Base-by-base conservation (phyloP, 164 flowering plant genomes). In the Echeveria elegans region DNA sequence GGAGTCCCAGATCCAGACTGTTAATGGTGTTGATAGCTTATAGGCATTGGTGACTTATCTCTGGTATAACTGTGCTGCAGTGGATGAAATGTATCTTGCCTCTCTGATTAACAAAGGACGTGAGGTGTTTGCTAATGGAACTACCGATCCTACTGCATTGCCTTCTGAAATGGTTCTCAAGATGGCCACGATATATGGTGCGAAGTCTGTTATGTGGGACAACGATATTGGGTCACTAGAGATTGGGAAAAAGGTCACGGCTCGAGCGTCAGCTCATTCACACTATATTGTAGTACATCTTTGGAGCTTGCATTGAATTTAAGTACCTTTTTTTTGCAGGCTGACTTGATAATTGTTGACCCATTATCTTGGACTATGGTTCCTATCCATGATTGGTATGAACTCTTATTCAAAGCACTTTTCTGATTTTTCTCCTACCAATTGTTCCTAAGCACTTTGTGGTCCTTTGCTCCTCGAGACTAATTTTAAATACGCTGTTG, bases 11-110 rank as follows among this genome's bases (percentile, higher is more conserved):
- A 53, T 53, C n/a, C 32, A 56, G 19, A 56, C 3, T 56, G 61
- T 26, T n/a, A n/a, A 29, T 3, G 32, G 0, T 50, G 9, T 50
- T 56, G 58, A 23, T 29, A 23, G 9, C 29, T 52, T 21, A 0
- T 21, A 21, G 28, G 15, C 24, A 18, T 52, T 52, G 14, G 14
- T 52, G 29, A 23, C 26, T 52, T 29, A 6, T 52, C 28, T 3
- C 32, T 28, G 4, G 1, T 26, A 15, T n/a, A 56, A 28, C 8
- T 28, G 60, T 10, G 32, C 24, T 83, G 74, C 83, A 92, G 98
- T 88, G 72, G 98, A 92, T 77, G 98, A 92, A 77, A 89, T 89
- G 96, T 89, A 88, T 75, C 80, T 92, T 11, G 96, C 98, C 74
- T 92, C 98, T 68, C 76, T 92, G 53, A 83, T 92, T 62, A 92